Evolutionary conservation across 306 rosid species (phyloP).

Genomic region (Sindora glabra): DNA sequence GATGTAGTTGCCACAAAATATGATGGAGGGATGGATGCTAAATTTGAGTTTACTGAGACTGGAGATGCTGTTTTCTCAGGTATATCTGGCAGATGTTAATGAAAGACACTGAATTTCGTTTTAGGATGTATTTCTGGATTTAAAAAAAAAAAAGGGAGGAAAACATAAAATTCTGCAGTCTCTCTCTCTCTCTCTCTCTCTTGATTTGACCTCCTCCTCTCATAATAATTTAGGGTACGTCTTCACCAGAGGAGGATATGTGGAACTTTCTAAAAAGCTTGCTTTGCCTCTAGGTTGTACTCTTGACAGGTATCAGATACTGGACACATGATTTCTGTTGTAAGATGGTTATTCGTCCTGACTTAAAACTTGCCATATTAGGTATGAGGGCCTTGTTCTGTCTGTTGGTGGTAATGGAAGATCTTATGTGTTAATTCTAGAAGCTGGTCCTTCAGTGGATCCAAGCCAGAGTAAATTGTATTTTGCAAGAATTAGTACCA

Average conservation of each 20-base stretch:
- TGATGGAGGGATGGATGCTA: conserved; percentile 98
- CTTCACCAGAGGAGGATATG: conserved; percentile 87
- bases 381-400: conserved; percentile 93
- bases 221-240: conserved; percentile 63
- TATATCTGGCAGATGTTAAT: conserved; percentile 19
- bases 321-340: neutral
- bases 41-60: conserved; percentile 66
- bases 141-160: neutral
- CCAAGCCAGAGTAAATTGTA: conserved; percentile 78
- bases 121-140: neutral
- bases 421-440: conserved; percentile 77
- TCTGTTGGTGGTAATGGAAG: conserved; percentile 97
- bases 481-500: conserved; percentile 77
- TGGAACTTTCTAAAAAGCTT: conserved; percentile 77
- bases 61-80: conserved; percentile 85
- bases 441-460: conserved; percentile 81
- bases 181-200: too few species aligned
- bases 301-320: conserved; percentile 68
- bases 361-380: conserved; percentile 18
- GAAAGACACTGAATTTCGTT: conserved; percentile 12
- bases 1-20: conserved; percentile 81
- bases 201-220: neutral
- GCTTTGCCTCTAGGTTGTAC: conserved; percentile 83
- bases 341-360: neutral
- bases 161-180: neutral